Base-by-base conservation (phyloP, 2,329 filamentous ascomycete genomes). In the Diaporthe citri region DNA sequence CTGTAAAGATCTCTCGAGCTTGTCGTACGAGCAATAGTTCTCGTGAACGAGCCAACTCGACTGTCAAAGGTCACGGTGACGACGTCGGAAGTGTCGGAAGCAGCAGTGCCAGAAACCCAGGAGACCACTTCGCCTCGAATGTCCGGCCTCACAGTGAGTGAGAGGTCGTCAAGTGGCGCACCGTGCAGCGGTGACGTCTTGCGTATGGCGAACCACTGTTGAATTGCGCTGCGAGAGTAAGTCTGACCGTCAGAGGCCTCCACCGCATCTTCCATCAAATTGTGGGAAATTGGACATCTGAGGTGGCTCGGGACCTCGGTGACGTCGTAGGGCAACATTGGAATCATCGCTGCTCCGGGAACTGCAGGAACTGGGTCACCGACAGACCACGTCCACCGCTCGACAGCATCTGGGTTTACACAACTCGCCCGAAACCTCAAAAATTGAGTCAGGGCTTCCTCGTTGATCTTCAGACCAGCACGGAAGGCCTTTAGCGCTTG, bases 211-310 rank as follows among this genome's bases (percentile, higher is more conserved):
- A 72, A 64, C 71, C 71, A 72, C n/a, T 51, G n/a, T 31, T 48
- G 28, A 20, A 72, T 64, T 12, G 71, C 71, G 28, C 31, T 15
- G 13, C 57, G 71, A 15, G 56, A 62, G 10, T 72, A 72, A 2
- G 34, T 46, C 8, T 51, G 43, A 12, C 71, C 71, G 22, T 72
- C 71, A 28, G 57, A 34, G 36, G 57, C 71, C 25, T 72, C 51
- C 34, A 72, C 71, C 3, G 71, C 56, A 52, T 72, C 71, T 64
- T 62, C 34, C 71, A 72, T 72, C 25, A 72, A 46, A 2, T 25
- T 20, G 36, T 72, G 71, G 20, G 71, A 72, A 12, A 72, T 72
- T 13, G 71, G 71, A 17, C 71, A 72, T 34, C 34, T 72, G 34
- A 72, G 34, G 22, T 64, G 55, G 46, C 39, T n/a, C 22, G 71